These are phyloP conservation scores for Hygrophorus russula DNA, from an alignment of 768 basidiomycete species.

Conservation along the genomic window DNA sequence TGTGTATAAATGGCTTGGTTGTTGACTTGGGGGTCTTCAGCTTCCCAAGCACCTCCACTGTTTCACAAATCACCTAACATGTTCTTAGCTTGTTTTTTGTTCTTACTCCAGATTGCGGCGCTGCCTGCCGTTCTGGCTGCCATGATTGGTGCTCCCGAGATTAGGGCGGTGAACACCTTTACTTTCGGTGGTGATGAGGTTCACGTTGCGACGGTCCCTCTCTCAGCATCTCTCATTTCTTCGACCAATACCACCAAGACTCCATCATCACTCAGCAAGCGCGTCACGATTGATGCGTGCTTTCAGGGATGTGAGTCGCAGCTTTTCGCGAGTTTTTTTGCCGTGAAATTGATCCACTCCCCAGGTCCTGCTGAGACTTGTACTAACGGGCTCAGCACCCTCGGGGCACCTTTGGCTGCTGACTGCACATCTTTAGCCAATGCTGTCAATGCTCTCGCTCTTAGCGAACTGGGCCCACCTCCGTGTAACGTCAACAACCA, in stretches of 20 bases:
- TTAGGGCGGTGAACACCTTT: neutral
- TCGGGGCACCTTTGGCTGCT: constrained; percentile 1
- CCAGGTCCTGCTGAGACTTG: constrained; percentile 3
- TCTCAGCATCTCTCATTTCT: neutral
- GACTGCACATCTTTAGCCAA: constrained; percentile 5
- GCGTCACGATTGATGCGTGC: neutral
- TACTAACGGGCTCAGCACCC: constrained; percentile 3
- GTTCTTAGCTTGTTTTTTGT: neutral
- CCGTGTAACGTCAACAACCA: constrained; percentile 6
- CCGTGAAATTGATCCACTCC: neutral
- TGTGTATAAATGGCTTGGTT: too few species aligned
- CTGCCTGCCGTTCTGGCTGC: neutral
- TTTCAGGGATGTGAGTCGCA: neutral
- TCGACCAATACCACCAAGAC: neutral
- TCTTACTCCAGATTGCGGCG: neutral
- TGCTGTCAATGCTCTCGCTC: constrained; percentile 7
- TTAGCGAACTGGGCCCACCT: constrained; percentile 2
- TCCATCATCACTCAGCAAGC: constrained; percentile 1
- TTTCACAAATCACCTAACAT: neutral
- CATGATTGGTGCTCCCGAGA: neutral
- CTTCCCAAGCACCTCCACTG: too few species aligned
- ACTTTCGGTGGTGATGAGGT: neutral
- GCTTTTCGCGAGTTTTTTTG: neutral
- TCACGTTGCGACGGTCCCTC: neutral
- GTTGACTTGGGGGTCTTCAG: too few species aligned